These are phyloP conservation scores for Tripterygium wilfordii DNA, from an alignment of 177 flowering plant species.

Conservation along the genomic window DNA sequence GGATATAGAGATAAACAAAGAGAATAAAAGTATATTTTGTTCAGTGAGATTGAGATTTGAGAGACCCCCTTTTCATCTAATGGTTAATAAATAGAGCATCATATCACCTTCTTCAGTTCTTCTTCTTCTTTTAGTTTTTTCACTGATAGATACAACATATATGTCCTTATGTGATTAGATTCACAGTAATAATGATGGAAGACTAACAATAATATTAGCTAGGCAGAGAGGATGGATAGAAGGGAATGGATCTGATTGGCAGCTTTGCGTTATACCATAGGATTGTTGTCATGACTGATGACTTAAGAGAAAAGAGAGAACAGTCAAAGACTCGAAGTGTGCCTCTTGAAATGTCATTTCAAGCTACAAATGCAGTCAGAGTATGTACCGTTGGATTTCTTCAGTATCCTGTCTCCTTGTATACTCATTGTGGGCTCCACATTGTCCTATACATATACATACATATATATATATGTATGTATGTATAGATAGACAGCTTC, in stretches of 20 bases:
- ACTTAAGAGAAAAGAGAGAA: slow-evolving; percentile 14
- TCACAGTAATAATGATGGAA: neutral
- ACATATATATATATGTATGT: no score
- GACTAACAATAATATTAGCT: no score
- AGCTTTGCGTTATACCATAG: slow-evolving; percentile 12
- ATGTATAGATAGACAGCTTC: no score
- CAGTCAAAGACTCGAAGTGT: slow-evolving; percentile 7
- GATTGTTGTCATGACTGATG: neutral
- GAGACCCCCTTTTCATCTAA: no score
- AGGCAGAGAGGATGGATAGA: neutral
- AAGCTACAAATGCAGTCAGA: slow-evolving; percentile 8
- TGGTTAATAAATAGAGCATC: no score
- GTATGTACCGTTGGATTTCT: slow-evolving; percentile 7
- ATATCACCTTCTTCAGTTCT: no score
- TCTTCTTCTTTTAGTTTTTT: slow-evolving; percentile 18
- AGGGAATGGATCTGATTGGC: slow-evolving; percentile 22
- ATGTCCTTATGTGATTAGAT: slow-evolving; percentile 3
- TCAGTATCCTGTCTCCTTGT: neutral
- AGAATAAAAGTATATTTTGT: no score
- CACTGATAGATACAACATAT: slow-evolving; percentile 30
- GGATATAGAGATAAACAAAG: no score
- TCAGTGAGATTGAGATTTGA: no score
- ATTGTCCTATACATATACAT: neutral
- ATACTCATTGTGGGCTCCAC: neutral
- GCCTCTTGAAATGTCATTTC: slow-evolving; percentile 19